Conservation (phyloP, 768 basidiomycete genomes). For the Serendipita sp. region DNA sequence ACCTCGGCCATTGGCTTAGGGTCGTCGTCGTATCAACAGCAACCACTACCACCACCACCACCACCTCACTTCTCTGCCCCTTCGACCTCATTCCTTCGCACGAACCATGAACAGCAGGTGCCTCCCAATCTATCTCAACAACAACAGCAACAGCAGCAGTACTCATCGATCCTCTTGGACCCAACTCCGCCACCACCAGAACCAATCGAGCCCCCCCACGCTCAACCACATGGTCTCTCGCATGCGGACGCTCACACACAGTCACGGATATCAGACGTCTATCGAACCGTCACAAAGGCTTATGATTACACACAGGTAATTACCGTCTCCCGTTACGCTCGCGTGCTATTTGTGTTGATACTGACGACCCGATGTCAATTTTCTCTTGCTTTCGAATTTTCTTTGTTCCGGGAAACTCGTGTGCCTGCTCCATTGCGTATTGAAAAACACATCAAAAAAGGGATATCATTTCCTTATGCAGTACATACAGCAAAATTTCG, state of each 20-base stretch:
- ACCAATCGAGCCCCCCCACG: not conserved
- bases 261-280: slow-evolving; percentile 26
- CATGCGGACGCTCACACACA: not conserved
- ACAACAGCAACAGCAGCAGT: not conserved
- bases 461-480: slow-evolving; percentile 96
- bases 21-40: not conserved
- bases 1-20: not conserved
- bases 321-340: not conserved
- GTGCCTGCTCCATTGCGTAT: no score
- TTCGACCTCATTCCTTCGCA: not conserved
- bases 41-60: not conserved
- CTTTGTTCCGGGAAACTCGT: not conserved
- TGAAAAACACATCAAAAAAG: slow-evolving; percentile 30
- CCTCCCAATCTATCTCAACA: no score
- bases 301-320: slow-evolving; percentile 62
- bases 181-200: not conserved
- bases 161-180: not conserved
- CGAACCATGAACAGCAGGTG: not conserved
- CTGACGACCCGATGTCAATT: no score
- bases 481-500: slow-evolving; percentile 76
- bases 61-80: not conserved
- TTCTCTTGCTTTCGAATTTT: no score
- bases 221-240: not conserved
- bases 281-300: slow-evolving; percentile 49
- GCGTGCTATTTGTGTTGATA: no score